Conservation (phyloP, 441 rosid species). For the Euphorbia schlechtendalii region DNA sequence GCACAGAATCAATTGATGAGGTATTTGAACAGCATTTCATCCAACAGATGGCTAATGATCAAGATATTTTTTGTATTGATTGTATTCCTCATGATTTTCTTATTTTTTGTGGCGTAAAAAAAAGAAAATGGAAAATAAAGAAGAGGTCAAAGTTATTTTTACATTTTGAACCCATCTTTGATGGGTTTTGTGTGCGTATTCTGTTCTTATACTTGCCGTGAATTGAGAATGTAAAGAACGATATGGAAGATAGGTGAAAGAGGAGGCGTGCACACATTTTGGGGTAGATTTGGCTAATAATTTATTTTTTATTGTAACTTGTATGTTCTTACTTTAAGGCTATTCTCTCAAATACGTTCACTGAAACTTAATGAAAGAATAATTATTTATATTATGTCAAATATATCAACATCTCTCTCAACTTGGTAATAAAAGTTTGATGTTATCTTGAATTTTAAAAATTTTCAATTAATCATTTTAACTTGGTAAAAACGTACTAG, state of each 20-base stretch:
- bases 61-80: slow-evolving; percentile 87
- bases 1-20: slow-evolving; percentile 83
- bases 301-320: too few species aligned
- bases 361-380: too few species aligned
- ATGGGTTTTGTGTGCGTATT: slow-evolving; percentile 1
- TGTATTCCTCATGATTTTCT: slow-evolving; percentile 83
- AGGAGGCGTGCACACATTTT: slow-evolving; percentile 12
- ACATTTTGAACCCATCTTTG: not conserved
- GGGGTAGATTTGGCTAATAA: not conserved
- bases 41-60: slow-evolving; percentile 94
- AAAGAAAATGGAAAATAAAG: slow-evolving; percentile 17
- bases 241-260: not conserved
- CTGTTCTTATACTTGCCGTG: not conserved
- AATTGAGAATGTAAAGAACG: slow-evolving; percentile 14
- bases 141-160: slow-evolving; percentile 10
- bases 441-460: too few species aligned
- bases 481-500: too few species aligned
- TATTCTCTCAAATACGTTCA: too few species aligned
- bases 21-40: slow-evolving; percentile 84
- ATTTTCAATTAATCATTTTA: too few species aligned
- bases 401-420: too few species aligned
- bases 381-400: too few species aligned
- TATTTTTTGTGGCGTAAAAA: slow-evolving; percentile 81
- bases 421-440: too few species aligned
- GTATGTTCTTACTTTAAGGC: too few species aligned